Conservation (phyloP, 306 rosid genomes). For the Leucaena leucocephala region DNA sequence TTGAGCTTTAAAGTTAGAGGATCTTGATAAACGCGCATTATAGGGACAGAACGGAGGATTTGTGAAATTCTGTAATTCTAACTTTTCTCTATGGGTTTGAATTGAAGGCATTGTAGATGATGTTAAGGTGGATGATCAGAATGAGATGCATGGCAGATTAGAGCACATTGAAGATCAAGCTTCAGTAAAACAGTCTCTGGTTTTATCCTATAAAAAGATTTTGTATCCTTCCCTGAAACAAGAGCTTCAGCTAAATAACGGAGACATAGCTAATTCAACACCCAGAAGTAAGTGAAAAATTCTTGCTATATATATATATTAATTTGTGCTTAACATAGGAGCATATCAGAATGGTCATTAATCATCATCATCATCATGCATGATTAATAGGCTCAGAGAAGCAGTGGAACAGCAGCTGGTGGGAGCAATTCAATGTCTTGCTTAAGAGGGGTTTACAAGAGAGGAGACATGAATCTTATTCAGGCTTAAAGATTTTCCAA, state of each 20-base stretch:
- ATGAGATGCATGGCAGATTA: conserved; percentile 45
- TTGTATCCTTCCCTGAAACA: conserved; percentile 68
- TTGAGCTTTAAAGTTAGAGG: too few relatives aligned
- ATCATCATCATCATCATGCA: background rate
- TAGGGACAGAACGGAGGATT: background rate
- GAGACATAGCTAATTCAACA: conserved; percentile 29
- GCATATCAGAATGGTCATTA: background rate
- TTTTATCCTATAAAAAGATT: conserved; percentile 68
- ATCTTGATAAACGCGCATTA: too few relatives aligned
- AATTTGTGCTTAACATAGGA: background rate
- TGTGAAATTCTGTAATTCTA: too few relatives aligned
- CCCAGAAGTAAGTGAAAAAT: conserved; percentile 54
- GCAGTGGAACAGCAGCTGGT: conserved; percentile 80
- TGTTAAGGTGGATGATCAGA: conserved; percentile 58
- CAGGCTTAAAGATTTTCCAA: conserved; percentile 82
- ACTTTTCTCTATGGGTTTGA: background rate
- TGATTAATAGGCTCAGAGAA: conserved; percentile 47
- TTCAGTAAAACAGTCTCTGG: conserved; percentile 63
- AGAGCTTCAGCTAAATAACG: conserved; percentile 54
- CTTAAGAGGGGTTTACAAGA: conserved; percentile 78
- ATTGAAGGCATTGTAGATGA: conserved; percentile 77
- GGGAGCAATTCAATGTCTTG: conserved; percentile 75
- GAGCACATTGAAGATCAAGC: conserved; percentile 68
- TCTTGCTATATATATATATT: background rate
- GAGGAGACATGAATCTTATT: conserved; percentile 86